Conservation (phyloP, 306 rosid species). For the Rosa rugosa region DNA sequence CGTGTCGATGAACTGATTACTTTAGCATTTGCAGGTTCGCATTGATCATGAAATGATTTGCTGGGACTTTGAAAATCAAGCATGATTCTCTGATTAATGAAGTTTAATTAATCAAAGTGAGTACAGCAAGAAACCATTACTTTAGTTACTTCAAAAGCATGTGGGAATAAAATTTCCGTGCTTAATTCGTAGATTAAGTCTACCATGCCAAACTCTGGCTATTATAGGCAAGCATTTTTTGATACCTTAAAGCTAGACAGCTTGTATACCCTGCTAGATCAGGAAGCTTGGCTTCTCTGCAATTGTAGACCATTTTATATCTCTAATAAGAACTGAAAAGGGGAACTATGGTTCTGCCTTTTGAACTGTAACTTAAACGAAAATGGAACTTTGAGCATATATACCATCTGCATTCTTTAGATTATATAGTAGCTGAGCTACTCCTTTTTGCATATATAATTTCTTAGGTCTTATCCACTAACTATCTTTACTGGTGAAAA, state of each 20-base stretch:
- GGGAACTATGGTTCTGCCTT: neutral
- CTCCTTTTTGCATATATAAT: neutral
- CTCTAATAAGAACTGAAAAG: neutral
- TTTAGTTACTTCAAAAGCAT: neutral
- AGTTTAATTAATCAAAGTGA: slow-evolving; percentile 18
- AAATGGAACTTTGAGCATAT: neutral
- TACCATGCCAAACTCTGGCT: neutral
- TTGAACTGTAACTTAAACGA: slow-evolving; percentile 2
- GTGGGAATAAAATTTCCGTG: neutral
- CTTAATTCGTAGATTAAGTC: neutral
- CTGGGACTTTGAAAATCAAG: neutral
- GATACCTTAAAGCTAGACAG: slow-evolving; percentile 43
- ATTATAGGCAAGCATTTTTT: slow-evolving; percentile 11
- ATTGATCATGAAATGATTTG: neutral
- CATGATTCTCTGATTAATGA: neutral
- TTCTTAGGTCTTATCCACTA: neutral
- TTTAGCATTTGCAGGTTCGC: slow-evolving; percentile 1
- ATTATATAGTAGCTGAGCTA: neutral
- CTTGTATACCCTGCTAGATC: slow-evolving; percentile 29
- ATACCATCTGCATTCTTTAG: slow-evolving; percentile 2
- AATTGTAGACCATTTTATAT: neutral
- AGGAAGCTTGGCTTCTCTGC: neutral
- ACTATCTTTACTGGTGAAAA: neutral
- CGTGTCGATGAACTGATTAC: neutral
- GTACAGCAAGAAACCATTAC: slow-evolving; percentile 11